phyloP scores from a whole-genome alignment of 495 filamentous ascomycete species.

The Podospora bellae-mahoneyi region DNA sequence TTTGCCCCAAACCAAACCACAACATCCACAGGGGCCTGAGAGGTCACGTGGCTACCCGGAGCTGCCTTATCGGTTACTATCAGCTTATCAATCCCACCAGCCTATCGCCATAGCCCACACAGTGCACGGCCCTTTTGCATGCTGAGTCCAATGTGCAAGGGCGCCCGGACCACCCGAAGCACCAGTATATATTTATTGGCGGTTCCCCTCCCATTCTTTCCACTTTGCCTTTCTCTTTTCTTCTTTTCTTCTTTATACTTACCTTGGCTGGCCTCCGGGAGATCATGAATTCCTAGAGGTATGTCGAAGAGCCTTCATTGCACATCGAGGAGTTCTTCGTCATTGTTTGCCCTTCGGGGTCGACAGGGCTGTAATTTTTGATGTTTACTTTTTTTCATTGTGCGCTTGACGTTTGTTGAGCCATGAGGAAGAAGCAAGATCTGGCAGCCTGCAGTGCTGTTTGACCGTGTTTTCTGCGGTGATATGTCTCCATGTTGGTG shows the following conservation, averaged over 20 bases:
- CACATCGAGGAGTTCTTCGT: conserved; percentile 34
- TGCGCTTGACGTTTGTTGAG: conserved; percentile 22
- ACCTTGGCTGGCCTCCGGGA: conserved; percentile 25
- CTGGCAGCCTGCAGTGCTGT: too few species aligned
- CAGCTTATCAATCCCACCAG: not conserved
- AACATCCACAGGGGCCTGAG: not conserved
- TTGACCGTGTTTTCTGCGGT: too few species aligned
- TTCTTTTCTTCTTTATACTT: conserved; percentile 32
- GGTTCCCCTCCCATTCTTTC: conserved; percentile 7
- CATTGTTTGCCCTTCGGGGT: conserved; percentile 41
- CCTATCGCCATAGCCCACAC: not conserved
- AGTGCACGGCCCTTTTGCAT: conserved; percentile 1
- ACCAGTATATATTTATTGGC: conserved; percentile 7
- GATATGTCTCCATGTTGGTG: too few species aligned
- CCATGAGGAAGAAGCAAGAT: conserved; percentile 29
- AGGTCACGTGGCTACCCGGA: not conserved
- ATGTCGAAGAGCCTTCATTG: conserved; percentile 37
- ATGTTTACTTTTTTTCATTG: conserved; percentile 30
- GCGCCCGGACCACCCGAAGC: conserved; percentile 21
- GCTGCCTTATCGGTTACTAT: too few species aligned
- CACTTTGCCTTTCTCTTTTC: conserved; percentile 16
- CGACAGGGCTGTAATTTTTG: conserved; percentile 41
- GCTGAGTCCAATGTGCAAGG: conserved; percentile 7
- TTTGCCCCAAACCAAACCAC: not conserved
- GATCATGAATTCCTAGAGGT: conserved; percentile 28